Evolutionary conservation across 1,284 basidiomycete species (phyloP).

Genomic region (Ceratobasidium sp.): DNA sequence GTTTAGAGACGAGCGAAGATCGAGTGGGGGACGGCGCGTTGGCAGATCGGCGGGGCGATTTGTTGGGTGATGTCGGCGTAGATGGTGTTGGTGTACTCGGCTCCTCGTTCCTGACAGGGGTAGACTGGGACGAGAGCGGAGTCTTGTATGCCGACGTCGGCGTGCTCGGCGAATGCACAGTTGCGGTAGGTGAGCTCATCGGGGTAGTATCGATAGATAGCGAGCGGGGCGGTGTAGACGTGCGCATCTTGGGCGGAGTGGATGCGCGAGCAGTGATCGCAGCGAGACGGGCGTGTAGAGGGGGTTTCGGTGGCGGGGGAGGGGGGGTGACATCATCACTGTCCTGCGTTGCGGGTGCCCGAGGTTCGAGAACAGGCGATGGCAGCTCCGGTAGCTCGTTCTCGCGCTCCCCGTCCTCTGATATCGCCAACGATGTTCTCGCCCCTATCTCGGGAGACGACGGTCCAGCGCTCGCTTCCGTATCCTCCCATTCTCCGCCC

Average conservation of each 20-base stretch:
- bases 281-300: slow-evolving; percentile 35
- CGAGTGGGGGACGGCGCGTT: slow-evolving; percentile 56
- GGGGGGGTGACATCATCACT: not conserved
- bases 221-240: slow-evolving; percentile 44
- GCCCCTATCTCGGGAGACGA: slow-evolving; percentile 16
- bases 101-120: slow-evolving; percentile 5
- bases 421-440: not conserved
- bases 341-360: not conserved
- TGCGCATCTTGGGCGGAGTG: slow-evolving; percentile 48
- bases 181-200: slow-evolving; percentile 45
- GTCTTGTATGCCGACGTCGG: slow-evolving; percentile 41
- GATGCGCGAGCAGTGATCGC: slow-evolving; percentile 44
- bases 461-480: slow-evolving; percentile 10
- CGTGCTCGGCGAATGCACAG: slow-evolving; percentile 60
- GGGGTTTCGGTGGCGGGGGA: slow-evolving; percentile 36
- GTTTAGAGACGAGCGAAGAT: slow-evolving; percentile 80
- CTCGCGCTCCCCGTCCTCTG: slow-evolving; percentile 8
- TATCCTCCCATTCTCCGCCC: slow-evolving; percentile 19
- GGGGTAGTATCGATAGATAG: slow-evolving; percentile 49
- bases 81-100: slow-evolving; percentile 4
- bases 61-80: slow-evolving; percentile 14
- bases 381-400: slow-evolving; percentile 30
- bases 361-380: not conserved
- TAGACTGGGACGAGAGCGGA: slow-evolving; percentile 40
- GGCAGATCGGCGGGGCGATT: slow-evolving; percentile 17